Evolutionary conservation across 2,329 filamentous ascomycete species (phyloP).

Genomic region (Exophiala phaeomuriformis): DNA sequence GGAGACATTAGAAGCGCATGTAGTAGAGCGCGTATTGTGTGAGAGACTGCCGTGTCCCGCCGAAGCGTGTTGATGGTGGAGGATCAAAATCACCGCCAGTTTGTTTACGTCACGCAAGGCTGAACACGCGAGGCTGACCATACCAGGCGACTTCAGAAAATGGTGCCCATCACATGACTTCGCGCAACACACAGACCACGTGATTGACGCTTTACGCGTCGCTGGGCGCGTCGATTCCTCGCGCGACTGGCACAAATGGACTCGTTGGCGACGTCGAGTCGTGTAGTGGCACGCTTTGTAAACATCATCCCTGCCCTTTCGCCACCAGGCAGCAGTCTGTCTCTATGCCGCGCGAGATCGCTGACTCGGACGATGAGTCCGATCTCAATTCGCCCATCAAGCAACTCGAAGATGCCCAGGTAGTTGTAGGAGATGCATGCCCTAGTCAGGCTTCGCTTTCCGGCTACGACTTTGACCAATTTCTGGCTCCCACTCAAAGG

Average conservation of each 20-base stretch:
- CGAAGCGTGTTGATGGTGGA: background rate
- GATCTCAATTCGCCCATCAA: slow-evolving; percentile 17
- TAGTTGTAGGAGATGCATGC: background rate
- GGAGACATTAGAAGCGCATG: slow-evolving; percentile 9
- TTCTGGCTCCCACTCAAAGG: slow-evolving; percentile 21
- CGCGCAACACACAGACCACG: background rate
- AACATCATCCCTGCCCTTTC: background rate
- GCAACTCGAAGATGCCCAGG: background rate
- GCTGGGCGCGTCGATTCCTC: background rate
- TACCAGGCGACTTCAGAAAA: too few species aligned
- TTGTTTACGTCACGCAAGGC: slow-evolving; percentile 12
- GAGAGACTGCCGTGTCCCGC: background rate
- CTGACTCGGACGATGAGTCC: slow-evolving; percentile 26
- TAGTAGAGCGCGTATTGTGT: background rate
- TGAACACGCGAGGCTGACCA: background rate
- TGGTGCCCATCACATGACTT: background rate
- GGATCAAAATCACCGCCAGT: background rate
- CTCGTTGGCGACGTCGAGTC: background rate
- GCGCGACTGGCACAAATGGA: background rate
- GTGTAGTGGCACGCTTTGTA: background rate
- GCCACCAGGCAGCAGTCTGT: background rate
- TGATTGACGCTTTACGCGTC: background rate
- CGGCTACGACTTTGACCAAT: slow-evolving; percentile 21
- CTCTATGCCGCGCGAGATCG: slow-evolving; percentile 24
- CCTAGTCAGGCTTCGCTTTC: slow-evolving; percentile 7